Conservation (phyloP, 164 flowering plant species). For the Berberis vulgaris region DNA sequence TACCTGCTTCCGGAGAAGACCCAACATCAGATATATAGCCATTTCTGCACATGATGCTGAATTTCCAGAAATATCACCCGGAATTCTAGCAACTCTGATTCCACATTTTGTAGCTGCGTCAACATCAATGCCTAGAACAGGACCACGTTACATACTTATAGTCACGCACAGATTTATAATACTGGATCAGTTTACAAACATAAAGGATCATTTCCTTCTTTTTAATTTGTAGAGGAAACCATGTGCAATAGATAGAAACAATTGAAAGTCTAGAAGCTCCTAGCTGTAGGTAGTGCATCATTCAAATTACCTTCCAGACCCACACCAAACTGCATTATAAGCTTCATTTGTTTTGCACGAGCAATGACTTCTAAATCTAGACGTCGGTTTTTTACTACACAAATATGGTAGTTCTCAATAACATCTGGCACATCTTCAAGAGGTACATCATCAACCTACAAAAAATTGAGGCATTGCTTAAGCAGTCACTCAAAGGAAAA, state of each 20-base stretch:
- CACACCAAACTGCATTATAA: conserved; percentile 87
- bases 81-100: conserved; percentile 85
- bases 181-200: no score
- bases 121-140: conserved; percentile 59
- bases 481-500: background rate
- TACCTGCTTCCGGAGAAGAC: conserved; percentile 86
- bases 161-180: no score
- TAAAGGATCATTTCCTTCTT: no score
- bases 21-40: conserved; percentile 83
- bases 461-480: conserved; percentile 8
- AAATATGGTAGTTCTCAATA: conserved; percentile 57
- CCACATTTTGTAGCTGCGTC: conserved; percentile 72
- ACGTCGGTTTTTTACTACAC: conserved; percentile 53
- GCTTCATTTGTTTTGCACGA: conserved; percentile 70
- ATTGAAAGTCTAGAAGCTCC: no score
- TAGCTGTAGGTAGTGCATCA: background rate
- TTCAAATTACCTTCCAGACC: conserved; percentile 64
- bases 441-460: conserved; percentile 78
- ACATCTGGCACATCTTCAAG: conserved; percentile 47
- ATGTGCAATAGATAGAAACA: no score
- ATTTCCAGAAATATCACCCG: conserved; percentile 64
- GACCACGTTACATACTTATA: background rate
- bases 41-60: conserved; percentile 91
- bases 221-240: no score
- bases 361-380: conserved; percentile 47